These are phyloP conservation scores for Camellia japonica DNA, from an alignment of 148 eudicot species.

Conservation along the genomic window DNA sequence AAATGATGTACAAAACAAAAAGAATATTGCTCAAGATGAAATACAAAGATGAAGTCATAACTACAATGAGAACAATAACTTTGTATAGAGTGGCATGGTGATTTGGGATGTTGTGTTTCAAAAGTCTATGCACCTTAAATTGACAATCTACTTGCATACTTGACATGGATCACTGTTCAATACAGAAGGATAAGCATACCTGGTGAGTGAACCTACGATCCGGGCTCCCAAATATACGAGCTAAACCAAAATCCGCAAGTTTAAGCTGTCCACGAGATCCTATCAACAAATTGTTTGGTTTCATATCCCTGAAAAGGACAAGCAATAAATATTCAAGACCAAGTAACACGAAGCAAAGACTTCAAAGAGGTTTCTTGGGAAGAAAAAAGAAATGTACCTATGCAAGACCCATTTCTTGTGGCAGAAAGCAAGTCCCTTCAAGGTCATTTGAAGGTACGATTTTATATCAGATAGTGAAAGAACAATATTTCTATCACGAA, in stretches of 20 bases:
- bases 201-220: conserved; percentile 94
- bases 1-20: not conserved
- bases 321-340: conserved; percentile 17
- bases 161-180: not conserved
- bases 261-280: conserved; percentile 89
- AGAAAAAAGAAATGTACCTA: conserved; percentile 42
- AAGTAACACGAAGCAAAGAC: conserved; percentile 9
- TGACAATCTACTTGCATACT: not conserved
- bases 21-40: conserved; percentile 8
- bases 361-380: not conserved
- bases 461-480: conserved; percentile 86
- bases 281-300: conserved; percentile 89
- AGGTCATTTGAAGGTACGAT: conserved; percentile 88
- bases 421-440: conserved; percentile 85
- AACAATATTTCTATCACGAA: conserved; percentile 89
- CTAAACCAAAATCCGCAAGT: conserved; percentile 95
- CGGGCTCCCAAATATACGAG: conserved; percentile 96
- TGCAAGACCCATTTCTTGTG: conserved; percentile 98
- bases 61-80: not conserved
- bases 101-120: not conserved
- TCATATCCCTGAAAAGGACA: conserved; percentile 75
- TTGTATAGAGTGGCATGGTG: too few relatives aligned
- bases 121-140: not conserved
- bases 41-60: conserved; percentile 2
- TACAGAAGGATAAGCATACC: conserved; percentile 38